phyloP scores from a whole-genome alignment of 306 rosid species.

The Calophaca sinica region DNA sequence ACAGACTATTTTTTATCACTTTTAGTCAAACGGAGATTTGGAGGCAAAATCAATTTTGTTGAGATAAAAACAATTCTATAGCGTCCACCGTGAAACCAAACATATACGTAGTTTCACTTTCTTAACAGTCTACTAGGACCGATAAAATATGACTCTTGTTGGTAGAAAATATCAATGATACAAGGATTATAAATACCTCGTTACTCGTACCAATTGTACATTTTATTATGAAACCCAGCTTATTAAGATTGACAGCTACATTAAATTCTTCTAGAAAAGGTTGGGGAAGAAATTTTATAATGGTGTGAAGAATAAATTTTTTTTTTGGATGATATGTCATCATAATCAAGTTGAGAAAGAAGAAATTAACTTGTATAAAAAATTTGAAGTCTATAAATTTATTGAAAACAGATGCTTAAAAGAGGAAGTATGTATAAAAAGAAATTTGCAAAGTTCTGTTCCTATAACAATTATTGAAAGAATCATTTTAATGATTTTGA shows the following conservation, averaged over 20 bases:
- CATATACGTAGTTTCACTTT: background rate
- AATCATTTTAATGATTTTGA: slow-evolving; percentile 1
- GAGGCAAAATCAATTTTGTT: too few relatives aligned
- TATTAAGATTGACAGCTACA: slow-evolving; percentile 14
- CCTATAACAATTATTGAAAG: slow-evolving; percentile 2
- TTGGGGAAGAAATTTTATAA: background rate
- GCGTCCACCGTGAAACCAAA: too few relatives aligned
- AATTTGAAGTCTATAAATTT: background rate
- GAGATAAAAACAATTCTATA: too few relatives aligned
- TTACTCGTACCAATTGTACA: slow-evolving; percentile 19
- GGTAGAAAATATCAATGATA: slow-evolving; percentile 23
- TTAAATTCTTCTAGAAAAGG: slow-evolving; percentile 17
- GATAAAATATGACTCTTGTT: slow-evolving; percentile 6
- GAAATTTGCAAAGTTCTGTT: slow-evolving; percentile 26
- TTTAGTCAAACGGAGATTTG: too few relatives aligned
- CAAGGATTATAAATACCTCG: slow-evolving; percentile 16
- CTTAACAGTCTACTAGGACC: background rate
- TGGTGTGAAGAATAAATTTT: slow-evolving; percentile 24
- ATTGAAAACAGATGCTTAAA: slow-evolving; percentile 8
- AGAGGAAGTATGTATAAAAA: slow-evolving; percentile 11
- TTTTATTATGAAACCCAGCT: slow-evolving; percentile 22
- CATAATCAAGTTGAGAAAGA: slow-evolving; percentile 10
- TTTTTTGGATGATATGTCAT: slow-evolving; percentile 23
- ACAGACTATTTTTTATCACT: too few relatives aligned
- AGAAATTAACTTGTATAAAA: slow-evolving; percentile 20